These are phyloP conservation scores for Lasiodiplodia gonubiensis DNA, from an alignment of 2,329 filamentous ascomycete genomes.

Conservation along the genomic window DNA sequence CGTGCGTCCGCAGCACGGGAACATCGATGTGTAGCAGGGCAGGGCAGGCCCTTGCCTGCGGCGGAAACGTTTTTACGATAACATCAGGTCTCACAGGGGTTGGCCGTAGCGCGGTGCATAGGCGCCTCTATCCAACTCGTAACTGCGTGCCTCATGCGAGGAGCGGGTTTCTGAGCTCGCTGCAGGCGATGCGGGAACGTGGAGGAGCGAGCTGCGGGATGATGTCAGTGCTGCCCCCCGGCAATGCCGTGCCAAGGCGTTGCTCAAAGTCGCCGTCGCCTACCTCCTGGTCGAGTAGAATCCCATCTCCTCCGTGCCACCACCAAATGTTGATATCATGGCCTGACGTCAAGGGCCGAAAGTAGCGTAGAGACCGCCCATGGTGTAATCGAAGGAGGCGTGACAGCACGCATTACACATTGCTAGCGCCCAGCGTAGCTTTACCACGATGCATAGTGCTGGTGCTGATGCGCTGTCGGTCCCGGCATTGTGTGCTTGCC, in stretches of 20 bases:
- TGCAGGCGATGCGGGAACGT: constrained; percentile 15
- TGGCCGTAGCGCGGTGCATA: constrained; percentile 1
- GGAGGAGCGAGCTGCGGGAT: neutral
- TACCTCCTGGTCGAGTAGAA: constrained; percentile 9
- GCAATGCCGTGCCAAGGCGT: neutral
- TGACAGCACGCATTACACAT: neutral
- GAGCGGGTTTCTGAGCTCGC: constrained; percentile 1
- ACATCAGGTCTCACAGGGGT: constrained; percentile 5
- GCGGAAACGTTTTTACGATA: constrained; percentile 11
- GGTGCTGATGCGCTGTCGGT: constrained; percentile 7
- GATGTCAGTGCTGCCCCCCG: neutral
- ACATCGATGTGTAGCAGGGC: neutral
- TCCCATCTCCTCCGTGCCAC: constrained; percentile 4
- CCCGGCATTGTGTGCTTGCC: neutral
- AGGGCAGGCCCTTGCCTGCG: constrained; percentile 3
- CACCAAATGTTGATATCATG: neutral
- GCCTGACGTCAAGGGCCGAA: neutral
- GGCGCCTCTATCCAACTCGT: neutral
- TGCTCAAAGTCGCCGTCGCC: neutral
- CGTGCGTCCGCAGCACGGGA: neutral
- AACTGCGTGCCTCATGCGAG: constrained; percentile 21
- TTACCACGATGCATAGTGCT: neutral
- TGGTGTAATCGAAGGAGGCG: neutral
- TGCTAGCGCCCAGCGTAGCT: neutral
- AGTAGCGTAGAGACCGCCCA: neutral